A percentile compares a stretch with the other conserved stretches of the same genome.
Conservation (phyloP, 2,329 filamentous ascomycete species). For the Pleoardoris graminearum region DNA sequence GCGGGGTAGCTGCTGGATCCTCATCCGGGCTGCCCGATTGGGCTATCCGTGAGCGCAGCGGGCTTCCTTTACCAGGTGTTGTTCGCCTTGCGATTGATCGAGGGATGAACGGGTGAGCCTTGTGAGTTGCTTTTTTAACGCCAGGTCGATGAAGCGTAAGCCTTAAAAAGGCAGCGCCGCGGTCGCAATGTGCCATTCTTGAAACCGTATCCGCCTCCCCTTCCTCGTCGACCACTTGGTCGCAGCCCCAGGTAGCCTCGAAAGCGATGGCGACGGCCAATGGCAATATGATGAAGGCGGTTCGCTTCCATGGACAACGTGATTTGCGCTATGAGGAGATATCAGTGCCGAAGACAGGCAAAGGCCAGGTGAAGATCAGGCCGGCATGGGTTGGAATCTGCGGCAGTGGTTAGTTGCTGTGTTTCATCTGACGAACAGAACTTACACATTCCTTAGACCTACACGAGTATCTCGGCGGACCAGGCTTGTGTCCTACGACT, state of each 20-base stretch:
- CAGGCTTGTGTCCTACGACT: conserved; percentile 55
- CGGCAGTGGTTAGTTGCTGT: conserved; percentile 37
- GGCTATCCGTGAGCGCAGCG: background rate
- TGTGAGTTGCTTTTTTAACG: background rate
- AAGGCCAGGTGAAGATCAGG: conserved; percentile 49
- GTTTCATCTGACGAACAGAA: background rate
- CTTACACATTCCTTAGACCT: conserved; percentile 37
- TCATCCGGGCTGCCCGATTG: conserved; percentile 2
- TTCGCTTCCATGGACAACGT: conserved; percentile 51
- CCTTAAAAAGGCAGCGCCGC: background rate
- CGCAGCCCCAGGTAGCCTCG: too few relatives aligned
- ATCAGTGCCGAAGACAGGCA: conserved; percentile 44
- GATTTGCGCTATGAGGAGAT: conserved; percentile 51
- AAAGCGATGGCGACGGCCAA: conserved; percentile 20
- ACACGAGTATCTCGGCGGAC: conserved; percentile 55
- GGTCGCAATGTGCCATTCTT: too few relatives aligned
- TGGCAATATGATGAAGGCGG: conserved; percentile 49
- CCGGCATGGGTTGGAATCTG: conserved; percentile 51
- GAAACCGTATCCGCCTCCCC: too few relatives aligned
- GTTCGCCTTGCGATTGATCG: background rate
- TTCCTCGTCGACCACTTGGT: too few relatives aligned
- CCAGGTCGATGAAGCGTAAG: background rate
- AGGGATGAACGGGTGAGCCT: background rate
- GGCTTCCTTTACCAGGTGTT: conserved; percentile 1
- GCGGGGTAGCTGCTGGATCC: conserved; percentile 6